phyloP scores from a whole-genome alignment of 2,329 filamentous ascomycete species.

The Magnaporthales sp. region DNA sequence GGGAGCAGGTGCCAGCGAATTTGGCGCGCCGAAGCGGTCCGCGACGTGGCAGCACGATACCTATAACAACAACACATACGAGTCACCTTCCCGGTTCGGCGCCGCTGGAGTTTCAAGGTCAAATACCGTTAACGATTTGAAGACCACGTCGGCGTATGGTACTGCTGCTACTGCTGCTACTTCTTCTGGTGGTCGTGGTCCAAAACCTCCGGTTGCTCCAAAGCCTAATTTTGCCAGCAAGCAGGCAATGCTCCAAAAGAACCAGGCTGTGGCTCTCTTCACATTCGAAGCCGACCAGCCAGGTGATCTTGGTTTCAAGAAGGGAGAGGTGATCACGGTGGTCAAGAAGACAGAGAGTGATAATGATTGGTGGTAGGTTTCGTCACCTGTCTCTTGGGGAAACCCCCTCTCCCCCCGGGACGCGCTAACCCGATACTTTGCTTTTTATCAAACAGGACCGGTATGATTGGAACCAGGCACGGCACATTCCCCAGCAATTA shows the following conservation, averaged over 20 bases:
- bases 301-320: slow-evolving; percentile 84
- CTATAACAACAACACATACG: slow-evolving; percentile 49
- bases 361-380: slow-evolving; percentile 82
- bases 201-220: slow-evolving; percentile 73
- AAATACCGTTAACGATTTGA: slow-evolving; percentile 38
- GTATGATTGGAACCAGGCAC: slow-evolving; percentile 72
- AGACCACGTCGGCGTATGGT: slow-evolving; percentile 16
- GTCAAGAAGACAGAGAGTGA: slow-evolving; percentile 89
- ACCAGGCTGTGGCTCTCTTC: slow-evolving; percentile 85
- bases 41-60: slow-evolving; percentile 69
- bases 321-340: slow-evolving; percentile 85
- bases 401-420: too few relatives aligned
- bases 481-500: slow-evolving; percentile 90
- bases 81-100: slow-evolving; percentile 11
- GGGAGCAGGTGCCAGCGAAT: slow-evolving; percentile 34
- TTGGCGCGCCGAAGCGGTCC: slow-evolving; percentile 50
- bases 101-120: slow-evolving; percentile 31
- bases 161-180: slow-evolving; percentile 10
- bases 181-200: slow-evolving; percentile 28
- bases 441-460: slow-evolving; percentile 52
- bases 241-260: slow-evolving; percentile 48
- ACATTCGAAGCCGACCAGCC: slow-evolving; percentile 93
- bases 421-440: too few relatives aligned
- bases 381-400: neutral
- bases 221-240: slow-evolving; percentile 74